Conservation (phyloP, 164 flowering plant genomes). For the Piper betle region DNA sequence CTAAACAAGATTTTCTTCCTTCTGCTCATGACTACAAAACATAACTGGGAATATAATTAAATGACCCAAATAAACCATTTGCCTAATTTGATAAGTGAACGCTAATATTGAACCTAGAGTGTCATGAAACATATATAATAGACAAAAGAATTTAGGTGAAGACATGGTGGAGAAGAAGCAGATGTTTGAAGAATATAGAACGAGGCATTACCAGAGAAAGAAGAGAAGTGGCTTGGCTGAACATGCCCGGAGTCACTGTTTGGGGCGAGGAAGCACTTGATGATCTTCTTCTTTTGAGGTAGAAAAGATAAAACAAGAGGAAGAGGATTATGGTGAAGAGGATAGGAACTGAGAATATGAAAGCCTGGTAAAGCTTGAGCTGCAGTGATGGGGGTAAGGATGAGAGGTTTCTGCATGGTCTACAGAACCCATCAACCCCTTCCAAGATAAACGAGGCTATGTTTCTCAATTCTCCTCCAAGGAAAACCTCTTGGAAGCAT, state of each 20-base stretch:
- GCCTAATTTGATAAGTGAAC: no score
- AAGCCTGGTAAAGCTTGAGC: conserved; percentile 44
- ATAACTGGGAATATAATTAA: no score
- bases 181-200: neutral
- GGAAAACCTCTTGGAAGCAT: neutral
- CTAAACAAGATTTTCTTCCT: no score
- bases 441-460: neutral
- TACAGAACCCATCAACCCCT: conserved; percentile 24
- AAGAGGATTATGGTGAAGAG: conserved; percentile 43
- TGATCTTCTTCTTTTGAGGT: conserved; percentile 55
- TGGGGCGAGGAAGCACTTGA: conserved; percentile 20
- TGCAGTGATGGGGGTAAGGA: conserved; percentile 51
- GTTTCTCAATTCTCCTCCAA: neutral
- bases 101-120: neutral
- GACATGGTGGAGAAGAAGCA: neutral
- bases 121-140: neutral
- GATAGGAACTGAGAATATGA: conserved; percentile 53
- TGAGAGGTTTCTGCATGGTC: conserved; percentile 36
- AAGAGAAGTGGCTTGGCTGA: conserved; percentile 16
- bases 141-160: neutral
- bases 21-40: no score
- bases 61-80: neutral
- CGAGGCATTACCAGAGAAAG: conserved; percentile 23
- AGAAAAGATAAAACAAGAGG: conserved; percentile 46
- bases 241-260: conserved; percentile 20